A percentile compares a stretch with the other conserved stretches of the same genome.
Evolutionary conservation across 768 basidiomycete species (phyloP).

Genomic region (Hebeloma cylindrosporum): DNA sequence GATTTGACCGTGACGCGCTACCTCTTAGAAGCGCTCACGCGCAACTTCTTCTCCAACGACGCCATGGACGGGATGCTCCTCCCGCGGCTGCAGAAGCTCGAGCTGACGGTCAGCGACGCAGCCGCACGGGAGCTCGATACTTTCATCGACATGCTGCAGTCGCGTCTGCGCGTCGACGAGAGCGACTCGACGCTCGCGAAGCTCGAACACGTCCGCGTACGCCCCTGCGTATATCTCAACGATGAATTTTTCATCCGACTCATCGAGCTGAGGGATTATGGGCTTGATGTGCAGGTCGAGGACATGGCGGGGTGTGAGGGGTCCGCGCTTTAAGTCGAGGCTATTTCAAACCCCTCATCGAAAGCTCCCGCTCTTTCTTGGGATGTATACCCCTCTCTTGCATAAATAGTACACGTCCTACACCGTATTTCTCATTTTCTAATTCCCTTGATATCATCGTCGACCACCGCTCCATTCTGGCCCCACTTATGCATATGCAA

Average conservation of each 20-base stretch:
- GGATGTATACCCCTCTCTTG: no score
- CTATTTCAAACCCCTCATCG: no score
- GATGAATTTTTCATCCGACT: conserved; percentile 28
- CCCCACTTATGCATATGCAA: conserved; percentile 2
- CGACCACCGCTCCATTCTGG: not conserved
- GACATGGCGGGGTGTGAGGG: not conserved
- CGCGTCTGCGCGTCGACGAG: conserved; percentile 28
- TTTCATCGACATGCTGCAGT: conserved; percentile 38
- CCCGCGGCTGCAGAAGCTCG: conserved; percentile 36
- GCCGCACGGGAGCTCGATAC: conserved; percentile 29
- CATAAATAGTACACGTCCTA: not conserved
- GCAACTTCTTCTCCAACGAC: conserved; percentile 29
- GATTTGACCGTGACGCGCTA: conserved; percentile 34
- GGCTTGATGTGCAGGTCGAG: conserved; percentile 28
- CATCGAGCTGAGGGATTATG: conserved; percentile 26
- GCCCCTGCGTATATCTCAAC: conserved; percentile 23
- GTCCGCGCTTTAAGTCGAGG: not conserved
- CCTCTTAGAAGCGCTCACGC: conserved; percentile 36
- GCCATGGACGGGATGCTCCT: conserved; percentile 29
- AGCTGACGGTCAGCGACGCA: conserved; percentile 36
- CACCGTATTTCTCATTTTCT: not conserved
- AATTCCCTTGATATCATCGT: not conserved
- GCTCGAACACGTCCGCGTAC: conserved; percentile 27
- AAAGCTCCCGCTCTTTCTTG: no score
- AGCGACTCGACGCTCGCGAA: conserved; percentile 26